Evolutionary conservation across 2,329 filamentous ascomycete species (phyloP), one percentile per base, ranked within the genome.

Genomic region (Pseudogymnoascus sp.): DNA sequence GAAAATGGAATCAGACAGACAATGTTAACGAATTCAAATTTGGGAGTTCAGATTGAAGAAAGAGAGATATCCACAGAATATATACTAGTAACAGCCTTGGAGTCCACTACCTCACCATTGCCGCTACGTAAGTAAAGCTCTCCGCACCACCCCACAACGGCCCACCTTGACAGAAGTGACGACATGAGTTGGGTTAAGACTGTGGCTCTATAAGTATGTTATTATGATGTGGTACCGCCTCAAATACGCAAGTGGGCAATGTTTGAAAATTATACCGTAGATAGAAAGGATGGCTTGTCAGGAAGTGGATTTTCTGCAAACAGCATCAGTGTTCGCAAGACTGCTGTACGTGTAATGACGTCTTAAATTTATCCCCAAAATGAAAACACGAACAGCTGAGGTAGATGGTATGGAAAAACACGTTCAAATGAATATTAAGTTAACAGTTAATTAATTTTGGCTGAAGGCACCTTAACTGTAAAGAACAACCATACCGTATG

Each of bases 121-220:
- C 44, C 29, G n/a, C 44, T 54, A 24, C 8, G n/a, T 5, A 31
- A 50, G 7, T 15, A 31, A 7, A 50, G 44, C 44, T 50, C 10
- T 15, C 47, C 26, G 47, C 15, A 3, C 47, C n/a, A 15, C 29
- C 29, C 29, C 47, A 8, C 29, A 31, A 33, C n/a, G 47, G 17
- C 47, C 47, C 47, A 54, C 47, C n/a, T 54, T 54, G 29, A 33
- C 29, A 33, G 44, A 54, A 54, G 47, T 54, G 47, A 54, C 47
- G 47, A 33, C 47, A 54, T 33, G 5, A 5, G 33, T 11, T 33
- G 31, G 26, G 47, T 10, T 33, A 33, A 33, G 11, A 5, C 9
- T 17, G 17, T 54, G 47, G 47, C n/a, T 31, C 29, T 33, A 54
- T 31, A 11, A 33, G 47, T 54, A 54, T 13, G 33, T 54, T 54